Conservation (phyloP, 495 filamentous ascomycete genomes). For the Xylaria sp. region DNA sequence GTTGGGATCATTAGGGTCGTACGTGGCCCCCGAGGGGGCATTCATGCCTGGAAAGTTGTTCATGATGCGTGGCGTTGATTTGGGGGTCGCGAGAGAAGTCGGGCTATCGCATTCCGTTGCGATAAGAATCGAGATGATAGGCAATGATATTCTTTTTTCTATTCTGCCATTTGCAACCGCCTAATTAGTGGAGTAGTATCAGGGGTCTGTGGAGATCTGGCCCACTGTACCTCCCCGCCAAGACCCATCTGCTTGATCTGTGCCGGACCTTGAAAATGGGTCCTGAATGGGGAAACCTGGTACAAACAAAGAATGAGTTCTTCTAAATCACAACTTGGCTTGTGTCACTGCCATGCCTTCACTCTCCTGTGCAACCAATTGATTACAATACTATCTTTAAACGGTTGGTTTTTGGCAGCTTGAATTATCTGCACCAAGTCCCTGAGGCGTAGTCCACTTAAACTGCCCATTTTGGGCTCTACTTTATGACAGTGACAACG, state of each 20-base stretch:
- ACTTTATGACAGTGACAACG: background rate
- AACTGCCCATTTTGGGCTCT: background rate
- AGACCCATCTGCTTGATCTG: slow-evolving; percentile 2
- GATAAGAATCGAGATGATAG: slow-evolving; percentile 13
- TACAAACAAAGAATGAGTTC: background rate
- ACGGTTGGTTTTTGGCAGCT: background rate
- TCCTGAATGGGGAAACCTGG: background rate
- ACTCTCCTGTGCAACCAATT: background rate
- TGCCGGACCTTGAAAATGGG: slow-evolving; percentile 2
- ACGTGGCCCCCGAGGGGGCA: slow-evolving; percentile 30
- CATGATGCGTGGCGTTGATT: slow-evolving; percentile 30
- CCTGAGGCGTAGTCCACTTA: background rate
- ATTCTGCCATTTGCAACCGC: slow-evolving; percentile 25
- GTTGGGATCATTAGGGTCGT: slow-evolving; percentile 52
- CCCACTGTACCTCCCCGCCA: background rate
- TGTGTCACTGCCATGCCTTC: background rate
- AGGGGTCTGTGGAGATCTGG: background rate
- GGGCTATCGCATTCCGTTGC: slow-evolving; percentile 14
- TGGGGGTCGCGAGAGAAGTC: background rate
- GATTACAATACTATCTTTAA: background rate
- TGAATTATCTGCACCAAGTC: background rate
- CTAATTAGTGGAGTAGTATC: background rate
- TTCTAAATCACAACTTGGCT: background rate
- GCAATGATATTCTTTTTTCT: slow-evolving; percentile 26
- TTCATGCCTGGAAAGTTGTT: slow-evolving; percentile 36